Base-by-base conservation (phyloP, 768 basidiomycete species). In the Suillus occidentalis region DNA sequence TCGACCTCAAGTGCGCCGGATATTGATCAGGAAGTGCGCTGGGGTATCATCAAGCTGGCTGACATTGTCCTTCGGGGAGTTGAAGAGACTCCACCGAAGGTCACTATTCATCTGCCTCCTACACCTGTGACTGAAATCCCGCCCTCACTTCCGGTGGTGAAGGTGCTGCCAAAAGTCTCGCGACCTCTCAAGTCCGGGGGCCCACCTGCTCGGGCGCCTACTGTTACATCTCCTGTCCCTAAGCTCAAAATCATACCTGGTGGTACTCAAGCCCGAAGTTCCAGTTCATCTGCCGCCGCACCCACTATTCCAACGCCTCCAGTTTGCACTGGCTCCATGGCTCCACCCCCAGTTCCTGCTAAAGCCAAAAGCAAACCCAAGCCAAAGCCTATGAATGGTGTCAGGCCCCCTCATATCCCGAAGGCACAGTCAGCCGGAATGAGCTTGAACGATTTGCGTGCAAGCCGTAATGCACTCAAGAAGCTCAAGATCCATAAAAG, bases 31-130 rank as follows among this genome's bases (percentile, higher is more conserved):
- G 92, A 97, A 78, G 91, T 96, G 47, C 89, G 95, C 55, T 93
- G 94, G 87, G 93, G 90, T 68, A 79, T 97, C 58, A 82, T 99
- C 71, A 98, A 99, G 77, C 80, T 97, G 28, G 94, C 93, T 6
- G 97, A 98, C 70, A 82, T 97, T 22, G 84, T 95, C 50, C 89
- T 96, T 69, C 87, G 89, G 60, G 91, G 93, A 28, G 81, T 88
- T 4, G 88, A 93, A 64, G 97, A 99, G 76, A 83, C 88, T 2
- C 81, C 91, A 7, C 96, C 96, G 1, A 95, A 93, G 64, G 89
- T 96, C 66, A 92, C 88, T 55, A 88, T 96, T 59, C 91, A 94
- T 69, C 86, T 95, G 61, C 84, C 87, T 9, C 80, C 85, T 34
- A 94, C 92, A 2, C 93, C 95, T 16, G 82, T 90, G 2, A 70